Conservation (phyloP, 2,329 filamentous ascomycete species). For the Colletotrichum brevisporum region DNA sequence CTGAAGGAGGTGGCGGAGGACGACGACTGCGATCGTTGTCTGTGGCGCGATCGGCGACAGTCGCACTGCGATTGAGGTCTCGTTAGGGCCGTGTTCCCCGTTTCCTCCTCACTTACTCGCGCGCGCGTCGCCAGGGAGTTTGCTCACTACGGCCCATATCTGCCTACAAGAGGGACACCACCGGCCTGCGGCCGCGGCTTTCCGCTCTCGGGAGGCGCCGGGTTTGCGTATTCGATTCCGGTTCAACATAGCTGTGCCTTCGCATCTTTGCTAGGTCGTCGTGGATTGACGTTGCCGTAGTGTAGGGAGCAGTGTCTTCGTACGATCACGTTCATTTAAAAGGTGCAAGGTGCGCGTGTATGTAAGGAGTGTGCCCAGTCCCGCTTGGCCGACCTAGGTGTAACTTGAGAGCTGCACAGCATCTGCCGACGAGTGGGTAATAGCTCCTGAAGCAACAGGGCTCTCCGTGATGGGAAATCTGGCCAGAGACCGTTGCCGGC, state of each 20-base stretch:
- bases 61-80: constrained; percentile 3
- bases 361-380: neutral
- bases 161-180: constrained; percentile 14
- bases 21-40: constrained; percentile 4
- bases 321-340: no score
- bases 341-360: neutral
- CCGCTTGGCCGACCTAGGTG: neutral
- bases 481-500: no score
- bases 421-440: neutral
- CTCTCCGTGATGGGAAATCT: neutral
- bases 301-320: no score
- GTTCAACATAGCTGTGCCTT: neutral
- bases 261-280: neutral
- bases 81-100: neutral
- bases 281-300: neutral
- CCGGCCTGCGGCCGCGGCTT: neutral
- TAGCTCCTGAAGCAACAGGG: neutral
- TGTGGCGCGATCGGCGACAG: neutral
- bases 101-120: neutral
- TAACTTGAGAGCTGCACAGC: neutral
- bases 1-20: neutral
- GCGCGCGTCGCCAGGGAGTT: neutral
- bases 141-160: constrained; percentile 5
- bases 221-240: constrained; percentile 2
- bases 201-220: neutral